Evolutionary conservation across 768 basidiomycete genomes (phyloP).

Genomic region (Gloeostereum incarnatum): DNA sequence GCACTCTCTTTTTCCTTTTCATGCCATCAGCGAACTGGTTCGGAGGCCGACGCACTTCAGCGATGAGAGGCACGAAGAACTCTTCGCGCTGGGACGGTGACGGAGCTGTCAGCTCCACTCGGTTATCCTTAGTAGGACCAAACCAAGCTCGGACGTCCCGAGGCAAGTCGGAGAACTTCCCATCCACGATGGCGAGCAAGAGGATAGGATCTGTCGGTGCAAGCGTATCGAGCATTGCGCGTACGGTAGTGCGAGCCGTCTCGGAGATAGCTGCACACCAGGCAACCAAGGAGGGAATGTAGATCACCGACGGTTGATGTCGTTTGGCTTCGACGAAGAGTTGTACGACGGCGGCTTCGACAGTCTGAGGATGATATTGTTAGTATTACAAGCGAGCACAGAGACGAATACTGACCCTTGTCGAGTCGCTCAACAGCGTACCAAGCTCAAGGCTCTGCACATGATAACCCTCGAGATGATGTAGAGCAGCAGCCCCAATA

Average conservation of each 20-base stretch:
- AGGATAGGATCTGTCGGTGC: conserved; percentile 91
- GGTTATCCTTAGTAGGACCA: conserved; percentile 65
- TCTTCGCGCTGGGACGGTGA: conserved; percentile 42
- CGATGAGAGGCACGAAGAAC: conserved; percentile 73
- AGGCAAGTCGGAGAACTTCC: conserved; percentile 57
- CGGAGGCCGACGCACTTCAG: conserved; percentile 66
- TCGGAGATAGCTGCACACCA: conserved; percentile 87
- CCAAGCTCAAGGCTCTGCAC: conserved; percentile 92
- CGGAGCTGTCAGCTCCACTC: conserved; percentile 54
- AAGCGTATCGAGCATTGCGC: conserved; percentile 86
- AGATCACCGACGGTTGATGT: conserved; percentile 92
- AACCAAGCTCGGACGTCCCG: conserved; percentile 89
- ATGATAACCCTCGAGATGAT: conserved; percentile 94
- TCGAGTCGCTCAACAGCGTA: conserved; percentile 79
- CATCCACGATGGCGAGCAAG: conserved; percentile 84
- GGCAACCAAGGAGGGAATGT: conserved; percentile 79
- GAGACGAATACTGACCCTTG: conserved; percentile 48
- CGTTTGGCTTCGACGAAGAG: conserved; percentile 95
- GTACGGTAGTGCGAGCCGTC: conserved; percentile 74
- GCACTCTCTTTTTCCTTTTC: conserved; percentile 69
- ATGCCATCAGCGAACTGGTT: conserved; percentile 86
- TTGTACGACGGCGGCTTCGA: conserved; percentile 90
- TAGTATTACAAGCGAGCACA: not conserved
- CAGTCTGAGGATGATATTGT: conserved; percentile 39
- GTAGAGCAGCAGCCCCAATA: conserved; percentile 83